These are phyloP conservation scores for Adansonia grandidieri DNA, from an alignment of 441 rosid genomes.

Conservation along the genomic window DNA sequence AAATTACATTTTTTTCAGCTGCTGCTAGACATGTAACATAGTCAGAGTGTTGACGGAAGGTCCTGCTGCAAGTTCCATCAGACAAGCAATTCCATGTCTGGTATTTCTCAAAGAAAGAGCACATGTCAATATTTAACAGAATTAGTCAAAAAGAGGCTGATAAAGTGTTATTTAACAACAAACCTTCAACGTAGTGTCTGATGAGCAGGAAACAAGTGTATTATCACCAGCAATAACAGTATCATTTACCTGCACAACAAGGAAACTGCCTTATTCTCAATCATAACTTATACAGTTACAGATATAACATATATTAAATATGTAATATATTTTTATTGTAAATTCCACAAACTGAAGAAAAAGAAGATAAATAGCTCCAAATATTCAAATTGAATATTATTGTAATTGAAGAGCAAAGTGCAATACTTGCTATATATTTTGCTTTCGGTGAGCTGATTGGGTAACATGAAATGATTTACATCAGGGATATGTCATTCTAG, in stretches of 20 bases:
- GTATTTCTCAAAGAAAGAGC: conserved; percentile 30
- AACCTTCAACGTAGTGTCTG: conserved; percentile 97
- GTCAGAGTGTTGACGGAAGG: conserved; percentile 96
- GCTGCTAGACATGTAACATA: conserved; percentile 96
- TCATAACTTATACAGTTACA: conserved; percentile 9
- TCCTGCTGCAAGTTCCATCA: conserved; percentile 80
- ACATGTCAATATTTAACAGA: conserved; percentile 23
- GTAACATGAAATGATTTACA: conserved; percentile 3
- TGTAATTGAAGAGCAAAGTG: conserved; percentile 6
- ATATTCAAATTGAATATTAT: conserved; percentile 24
- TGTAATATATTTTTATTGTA: not conserved
- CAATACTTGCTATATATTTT: conserved; percentile 16
- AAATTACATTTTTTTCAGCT: conserved; percentile 91
- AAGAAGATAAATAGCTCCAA: conserved; percentile 4
- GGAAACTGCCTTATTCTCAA: conserved; percentile 3
- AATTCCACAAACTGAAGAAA: not conserved
- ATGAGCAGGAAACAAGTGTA: conserved; percentile 95
- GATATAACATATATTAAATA: not conserved
- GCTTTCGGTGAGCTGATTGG: not conserved
- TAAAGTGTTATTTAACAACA: conserved; percentile 13
- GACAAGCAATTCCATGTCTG: conserved; percentile 95
- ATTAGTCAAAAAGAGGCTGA: conserved; percentile 25
- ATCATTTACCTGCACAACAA: conserved; percentile 82
- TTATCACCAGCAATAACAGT: conserved; percentile 79
- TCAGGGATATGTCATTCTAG: conserved; percentile 17